A percentile compares a stretch with the other conserved stretches of the same genome.
These are phyloP conservation scores for Apiospora saccharicola DNA, from an alignment of 2,329 filamentous ascomycete species.

Conservation along the genomic window DNA sequence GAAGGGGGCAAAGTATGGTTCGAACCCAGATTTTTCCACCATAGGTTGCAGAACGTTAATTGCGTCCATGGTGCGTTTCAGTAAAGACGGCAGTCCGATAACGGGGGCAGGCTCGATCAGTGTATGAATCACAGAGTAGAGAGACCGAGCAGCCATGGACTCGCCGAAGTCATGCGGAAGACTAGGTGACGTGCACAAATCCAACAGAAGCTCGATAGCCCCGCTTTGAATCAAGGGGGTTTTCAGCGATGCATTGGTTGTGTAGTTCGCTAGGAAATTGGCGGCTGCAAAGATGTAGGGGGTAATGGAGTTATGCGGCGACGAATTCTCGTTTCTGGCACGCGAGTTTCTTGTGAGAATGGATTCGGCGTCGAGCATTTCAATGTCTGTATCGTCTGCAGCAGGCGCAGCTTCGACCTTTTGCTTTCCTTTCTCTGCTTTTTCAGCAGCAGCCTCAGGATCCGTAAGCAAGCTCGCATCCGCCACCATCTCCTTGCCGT, in stretches of 20 bases:
- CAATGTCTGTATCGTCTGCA: constrained; percentile 60
- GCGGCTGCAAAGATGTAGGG: constrained; percentile 79
- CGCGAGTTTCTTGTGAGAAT: constrained; percentile 34
- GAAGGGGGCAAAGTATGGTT: constrained; percentile 76
- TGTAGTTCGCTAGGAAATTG: constrained; percentile 78
- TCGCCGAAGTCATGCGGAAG: constrained; percentile 78
- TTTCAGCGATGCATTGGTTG: constrained; percentile 77
- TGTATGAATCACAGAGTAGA: constrained; percentile 77
- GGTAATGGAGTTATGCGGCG: constrained; percentile 53
- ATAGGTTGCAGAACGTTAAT: constrained; percentile 74
- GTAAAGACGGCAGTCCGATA: constrained; percentile 80
- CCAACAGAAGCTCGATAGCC: constrained; percentile 83
- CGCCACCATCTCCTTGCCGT: constrained; percentile 66
- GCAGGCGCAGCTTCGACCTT: constrained; percentile 36
- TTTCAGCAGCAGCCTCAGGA: constrained; percentile 34
- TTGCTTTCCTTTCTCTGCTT: constrained; percentile 49
- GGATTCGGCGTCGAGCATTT: constrained; percentile 68
- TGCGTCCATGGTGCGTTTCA: constrained; percentile 75
- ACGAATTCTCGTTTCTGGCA: constrained; percentile 29
- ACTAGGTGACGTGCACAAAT: constrained; percentile 83
- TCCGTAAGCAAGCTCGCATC: constrained; percentile 49
- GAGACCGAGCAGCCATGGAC: constrained; percentile 70
- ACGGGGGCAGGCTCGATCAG: constrained; percentile 84
- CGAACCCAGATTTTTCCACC: constrained; percentile 56
- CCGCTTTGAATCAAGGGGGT: constrained; percentile 77